Evolutionary conservation across 495 filamentous ascomycete genomes (phyloP).

Genomic region (Talaromyces nanjingensis): DNA sequence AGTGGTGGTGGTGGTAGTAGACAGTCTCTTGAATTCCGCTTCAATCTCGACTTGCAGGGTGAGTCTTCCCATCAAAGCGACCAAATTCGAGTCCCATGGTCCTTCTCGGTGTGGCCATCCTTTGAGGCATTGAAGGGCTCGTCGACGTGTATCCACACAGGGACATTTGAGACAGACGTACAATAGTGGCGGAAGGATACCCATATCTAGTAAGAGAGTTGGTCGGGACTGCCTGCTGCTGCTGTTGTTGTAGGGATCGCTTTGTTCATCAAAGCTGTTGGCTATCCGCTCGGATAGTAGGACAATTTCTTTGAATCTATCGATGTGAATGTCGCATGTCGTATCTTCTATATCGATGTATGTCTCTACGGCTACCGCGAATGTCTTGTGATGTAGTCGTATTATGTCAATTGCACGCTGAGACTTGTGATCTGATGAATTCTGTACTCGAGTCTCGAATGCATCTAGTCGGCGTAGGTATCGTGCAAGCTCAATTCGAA

Average conservation of each 20-base stretch:
- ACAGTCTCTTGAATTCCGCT: not conserved
- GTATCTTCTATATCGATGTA: conserved; percentile 3
- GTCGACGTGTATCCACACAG: conserved; percentile 24
- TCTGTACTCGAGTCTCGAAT: not conserved
- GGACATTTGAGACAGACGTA: conserved; percentile 42
- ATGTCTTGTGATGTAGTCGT: conserved; percentile 8
- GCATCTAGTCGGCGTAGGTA: not conserved
- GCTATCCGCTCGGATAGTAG: conserved; percentile 3
- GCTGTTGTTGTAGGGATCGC: not conserved
- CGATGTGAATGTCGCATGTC: not conserved
- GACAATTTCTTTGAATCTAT: conserved; percentile 6
- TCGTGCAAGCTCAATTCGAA: not conserved
- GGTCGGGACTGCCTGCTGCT: not conserved
- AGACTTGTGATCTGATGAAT: not conserved
- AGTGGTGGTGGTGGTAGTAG: no score
- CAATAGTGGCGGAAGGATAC: conserved; percentile 34
- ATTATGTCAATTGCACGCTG: conserved; percentile 13
- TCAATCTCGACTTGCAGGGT: conserved; percentile 11
- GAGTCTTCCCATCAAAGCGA: conserved; percentile 12
- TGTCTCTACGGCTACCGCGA: conserved; percentile 10
- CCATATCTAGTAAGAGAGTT: conserved; percentile 14
- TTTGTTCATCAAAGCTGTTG: conserved; percentile 7
- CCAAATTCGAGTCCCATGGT: conserved; percentile 29
- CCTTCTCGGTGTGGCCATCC: conserved; percentile 39
- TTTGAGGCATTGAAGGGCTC: conserved; percentile 31